phyloP scores from a whole-genome alignment of 2,329 filamentous ascomycete species.

The Ambrosiella beaveri region DNA sequence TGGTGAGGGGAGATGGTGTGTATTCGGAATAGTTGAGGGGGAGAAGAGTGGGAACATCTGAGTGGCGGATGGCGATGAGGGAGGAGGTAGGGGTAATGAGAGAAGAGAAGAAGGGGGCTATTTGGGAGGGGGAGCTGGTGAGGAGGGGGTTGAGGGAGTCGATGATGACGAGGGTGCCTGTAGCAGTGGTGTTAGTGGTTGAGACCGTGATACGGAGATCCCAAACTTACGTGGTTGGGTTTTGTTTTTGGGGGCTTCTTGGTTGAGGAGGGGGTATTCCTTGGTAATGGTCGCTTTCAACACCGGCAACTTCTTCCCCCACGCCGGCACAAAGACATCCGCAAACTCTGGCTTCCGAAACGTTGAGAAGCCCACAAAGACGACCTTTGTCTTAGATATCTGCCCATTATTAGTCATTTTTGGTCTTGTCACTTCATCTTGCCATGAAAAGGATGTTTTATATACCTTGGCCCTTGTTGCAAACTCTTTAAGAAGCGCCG shows the following conservation, averaged over 20 bases:
- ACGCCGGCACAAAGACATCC: slow-evolving; percentile 49
- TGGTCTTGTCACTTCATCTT: neutral
- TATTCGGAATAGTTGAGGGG: slow-evolving; percentile 31
- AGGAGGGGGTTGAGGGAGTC: slow-evolving; percentile 60
- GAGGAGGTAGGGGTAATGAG: slow-evolving; percentile 50
- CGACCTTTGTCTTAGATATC: slow-evolving; percentile 47
- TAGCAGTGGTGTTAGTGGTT: neutral
- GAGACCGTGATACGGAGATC: neutral
- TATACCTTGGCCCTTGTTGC: slow-evolving; percentile 54
- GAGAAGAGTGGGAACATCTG: slow-evolving; percentile 50
- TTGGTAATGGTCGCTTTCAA: neutral
- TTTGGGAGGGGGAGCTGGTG: slow-evolving; percentile 33
- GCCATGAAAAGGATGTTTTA: neutral
- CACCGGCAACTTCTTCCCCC: slow-evolving; percentile 35
- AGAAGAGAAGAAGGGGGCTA: slow-evolving; percentile 53
- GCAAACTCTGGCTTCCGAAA: slow-evolving; percentile 44
- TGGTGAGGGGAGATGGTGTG: slow-evolving; percentile 50
- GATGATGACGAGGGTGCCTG: slow-evolving; percentile 59
- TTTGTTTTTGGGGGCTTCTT: neutral
- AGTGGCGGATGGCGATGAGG: slow-evolving; percentile 66
- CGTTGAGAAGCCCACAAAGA: slow-evolving; percentile 66
- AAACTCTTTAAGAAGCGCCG: slow-evolving; percentile 55
- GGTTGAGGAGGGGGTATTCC: neutral
- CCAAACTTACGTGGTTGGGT: slow-evolving; percentile 3
- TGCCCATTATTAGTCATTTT: neutral